Base-by-base conservation (phyloP, 1,139 yeast species). In the Wickerhamomyces sp. region DNA sequence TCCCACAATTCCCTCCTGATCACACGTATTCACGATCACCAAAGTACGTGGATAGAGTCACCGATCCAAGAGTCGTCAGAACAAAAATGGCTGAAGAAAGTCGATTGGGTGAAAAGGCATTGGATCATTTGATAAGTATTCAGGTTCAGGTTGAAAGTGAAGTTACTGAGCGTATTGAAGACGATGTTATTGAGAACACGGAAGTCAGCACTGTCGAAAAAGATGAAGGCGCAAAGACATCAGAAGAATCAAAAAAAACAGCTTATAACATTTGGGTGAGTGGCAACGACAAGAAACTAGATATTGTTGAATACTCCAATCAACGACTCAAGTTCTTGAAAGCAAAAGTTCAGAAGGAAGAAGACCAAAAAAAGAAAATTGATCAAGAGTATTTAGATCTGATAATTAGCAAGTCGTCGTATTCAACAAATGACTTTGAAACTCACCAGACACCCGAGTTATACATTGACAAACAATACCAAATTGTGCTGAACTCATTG, bases 1-100 rank as follows among this genome's bases (percentile, higher is more conserved):
- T 89, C 51, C 97, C 97, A 0, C 78, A 77, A 16, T 67, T 88
- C 25, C 97, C 97, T 2, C 96, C 97, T 0, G 95, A 86, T 51
- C 93, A 88, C 58, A 89, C 97, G 0, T 89, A 82, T 54, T 78
- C 76, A 57, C 71, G 76, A 35, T 84, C 96, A 0, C 82, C 95
- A 0, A 69, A 71, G 41, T 86, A 68, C 54, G 69, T 77, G 43
- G 66, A 75, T 21, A 66, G 81, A 15, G 61, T 79, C n/a, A 72
- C 80, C 0, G 93, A 86, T 53, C 86, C 89, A 47, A 75, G 82
- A 42, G 66, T 73, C 39, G 68, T 89, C 34, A 65, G 93, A 42
- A 72, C 83, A 39, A 73, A 74, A 49, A 64, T 88, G 36, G 91
- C 85, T 4, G 79, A 78, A 39, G 96, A 89, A 55, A 84, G 94